Percentiles rank a stretch among this genome's conserved stretches.
phyloP scores from a whole-genome alignment of 116 monocot species.

The Phalaenopsis hybrid region DNA sequence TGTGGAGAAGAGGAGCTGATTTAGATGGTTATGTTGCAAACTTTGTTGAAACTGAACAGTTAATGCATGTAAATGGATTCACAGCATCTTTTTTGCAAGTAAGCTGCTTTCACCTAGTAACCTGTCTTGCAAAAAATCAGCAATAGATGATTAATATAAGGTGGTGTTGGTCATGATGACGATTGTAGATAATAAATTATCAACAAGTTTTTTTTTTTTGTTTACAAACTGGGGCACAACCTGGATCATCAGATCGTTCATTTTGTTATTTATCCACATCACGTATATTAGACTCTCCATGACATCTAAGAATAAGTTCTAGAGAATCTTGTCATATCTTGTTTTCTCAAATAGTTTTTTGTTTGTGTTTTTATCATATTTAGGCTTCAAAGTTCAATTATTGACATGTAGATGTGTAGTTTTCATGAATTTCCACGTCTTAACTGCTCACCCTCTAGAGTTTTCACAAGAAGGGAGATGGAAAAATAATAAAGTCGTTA shows the following conservation, averaged over 20 bases:
- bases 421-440: too few relatives aligned
- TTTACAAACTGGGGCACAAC: background rate
- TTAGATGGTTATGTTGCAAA: conserved; percentile 95
- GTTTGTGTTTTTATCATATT: background rate
- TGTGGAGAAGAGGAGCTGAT: conserved; percentile 99
- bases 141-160: background rate
- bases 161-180: background rate
- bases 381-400: too few relatives aligned
- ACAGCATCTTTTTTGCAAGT: conserved; percentile 94
- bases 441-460: too few relatives aligned
- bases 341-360: background rate
- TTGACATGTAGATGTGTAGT: too few relatives aligned
- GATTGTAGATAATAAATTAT: background rate
- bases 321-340: background rate
- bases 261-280: background rate
- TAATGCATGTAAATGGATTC: conserved; percentile 67
- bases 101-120: conserved; percentile 12
- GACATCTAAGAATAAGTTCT: background rate
- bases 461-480: too few relatives aligned
- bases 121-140: background rate
- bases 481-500: too few relatives aligned
- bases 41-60: conserved; percentile 97
- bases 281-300: background rate
- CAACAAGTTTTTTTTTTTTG: background rate
- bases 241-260: background rate